Evolutionary conservation across 139 green algal species (phyloP).

Genomic region (Diplosphaera chodatii): DNA sequence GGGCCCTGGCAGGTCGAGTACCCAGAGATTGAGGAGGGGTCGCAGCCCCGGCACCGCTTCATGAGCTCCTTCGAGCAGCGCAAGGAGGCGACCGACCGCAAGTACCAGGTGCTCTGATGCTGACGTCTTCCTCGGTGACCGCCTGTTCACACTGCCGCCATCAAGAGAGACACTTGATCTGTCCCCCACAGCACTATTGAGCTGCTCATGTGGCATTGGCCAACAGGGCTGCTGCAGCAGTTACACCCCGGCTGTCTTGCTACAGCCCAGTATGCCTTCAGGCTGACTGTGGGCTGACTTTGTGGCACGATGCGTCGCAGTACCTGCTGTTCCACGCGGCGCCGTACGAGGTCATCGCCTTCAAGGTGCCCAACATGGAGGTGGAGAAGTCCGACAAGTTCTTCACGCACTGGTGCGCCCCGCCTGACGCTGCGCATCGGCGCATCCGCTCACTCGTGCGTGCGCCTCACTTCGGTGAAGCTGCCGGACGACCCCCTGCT

Average conservation of each 20-base stretch:
- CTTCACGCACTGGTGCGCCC: slow-evolving; percentile 87
- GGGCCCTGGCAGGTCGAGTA: slow-evolving; percentile 94
- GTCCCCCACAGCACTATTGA: too few species aligned
- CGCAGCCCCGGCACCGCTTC: slow-evolving; percentile 89
- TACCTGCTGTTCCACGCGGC: slow-evolving; percentile 97
- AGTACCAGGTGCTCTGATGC: slow-evolving; percentile 54
- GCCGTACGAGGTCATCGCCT: slow-evolving; percentile 95
- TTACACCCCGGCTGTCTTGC: too few species aligned
- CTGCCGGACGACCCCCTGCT: not conserved
- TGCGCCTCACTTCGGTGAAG: too few species aligned
- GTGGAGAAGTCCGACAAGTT: slow-evolving; percentile 80
- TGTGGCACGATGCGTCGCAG: too few species aligned
- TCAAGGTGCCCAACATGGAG: slow-evolving; percentile 92
- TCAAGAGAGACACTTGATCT: too few species aligned
- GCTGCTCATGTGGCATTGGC: too few species aligned
- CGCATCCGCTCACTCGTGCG: not conserved
- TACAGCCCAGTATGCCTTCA: too few species aligned
- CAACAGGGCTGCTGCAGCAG: too few species aligned
- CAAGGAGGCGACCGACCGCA: slow-evolving; percentile 81
- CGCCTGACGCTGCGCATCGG: not conserved
- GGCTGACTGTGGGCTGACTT: too few species aligned
- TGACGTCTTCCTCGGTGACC: too few species aligned
- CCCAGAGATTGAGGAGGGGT: slow-evolving; percentile 92
- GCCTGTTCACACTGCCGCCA: too few species aligned
- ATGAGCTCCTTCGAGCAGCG: slow-evolving; percentile 95